These are phyloP conservation scores for Herpetospermum pedunculosum DNA, from an alignment of 306 rosid genomes.

Conservation along the genomic window DNA sequence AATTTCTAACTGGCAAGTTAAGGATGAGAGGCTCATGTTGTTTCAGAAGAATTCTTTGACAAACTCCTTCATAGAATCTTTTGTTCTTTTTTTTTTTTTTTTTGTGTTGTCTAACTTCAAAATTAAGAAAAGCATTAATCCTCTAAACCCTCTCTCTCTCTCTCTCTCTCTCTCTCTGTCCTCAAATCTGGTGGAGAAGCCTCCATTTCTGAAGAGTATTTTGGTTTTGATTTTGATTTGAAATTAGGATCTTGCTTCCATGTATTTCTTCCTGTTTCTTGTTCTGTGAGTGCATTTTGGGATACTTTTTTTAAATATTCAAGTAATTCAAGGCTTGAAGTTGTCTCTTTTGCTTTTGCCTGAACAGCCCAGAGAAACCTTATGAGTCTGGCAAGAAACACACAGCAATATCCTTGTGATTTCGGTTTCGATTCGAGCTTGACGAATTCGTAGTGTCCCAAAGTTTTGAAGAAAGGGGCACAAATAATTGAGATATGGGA, in stretches of 20 bases:
- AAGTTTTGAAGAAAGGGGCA: slow-evolving; percentile 9
- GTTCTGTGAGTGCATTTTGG: neutral
- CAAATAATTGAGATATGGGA: slow-evolving; percentile 64
- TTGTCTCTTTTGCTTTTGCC: slow-evolving; percentile 14
- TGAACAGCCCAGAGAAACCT: slow-evolving; percentile 25
- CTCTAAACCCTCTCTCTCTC: slow-evolving; percentile 5
- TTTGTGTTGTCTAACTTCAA: slow-evolving; percentile 30
- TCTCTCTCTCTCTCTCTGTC: neutral
- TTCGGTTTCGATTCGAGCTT: slow-evolving; percentile 41
- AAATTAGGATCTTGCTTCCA: neutral
- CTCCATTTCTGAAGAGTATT: neutral
- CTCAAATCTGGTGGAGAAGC: neutral
- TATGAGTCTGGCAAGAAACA: slow-evolving; percentile 50
- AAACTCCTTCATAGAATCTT: slow-evolving; percentile 31
- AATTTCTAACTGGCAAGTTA: neutral
- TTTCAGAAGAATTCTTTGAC: slow-evolving; percentile 11
- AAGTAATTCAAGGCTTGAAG: slow-evolving; percentile 7
- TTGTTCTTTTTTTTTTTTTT: slow-evolving; percentile 29
- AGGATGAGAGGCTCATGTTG: slow-evolving; percentile 10
- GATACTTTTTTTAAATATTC: slow-evolving; percentile 3
- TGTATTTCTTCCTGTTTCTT: neutral
- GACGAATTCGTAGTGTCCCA: slow-evolving; percentile 37
- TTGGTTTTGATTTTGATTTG: neutral
- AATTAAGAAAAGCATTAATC: slow-evolving; percentile 49
- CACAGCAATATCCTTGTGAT: slow-evolving; percentile 27